Percentiles rank a stretch among this genome's conserved stretches.
Conservation (phyloP, 1,284 basidiomycete species). For the Fomes fomentarius region DNA sequence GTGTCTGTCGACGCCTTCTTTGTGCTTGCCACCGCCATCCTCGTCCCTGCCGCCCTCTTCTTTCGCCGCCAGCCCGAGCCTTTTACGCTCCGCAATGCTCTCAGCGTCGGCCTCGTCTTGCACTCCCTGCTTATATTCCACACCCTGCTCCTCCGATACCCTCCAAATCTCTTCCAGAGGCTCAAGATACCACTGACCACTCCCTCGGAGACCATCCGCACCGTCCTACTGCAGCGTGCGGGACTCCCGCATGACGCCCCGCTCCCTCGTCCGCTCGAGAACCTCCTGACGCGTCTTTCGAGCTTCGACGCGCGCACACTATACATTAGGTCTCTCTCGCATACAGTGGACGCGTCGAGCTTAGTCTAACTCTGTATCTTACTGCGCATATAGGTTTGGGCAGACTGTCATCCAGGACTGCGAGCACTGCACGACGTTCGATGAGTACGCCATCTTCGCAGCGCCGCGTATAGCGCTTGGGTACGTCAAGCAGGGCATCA, state of each 20-base stretch:
- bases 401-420: constrained; percentile 64
- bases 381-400: constrained; percentile 55
- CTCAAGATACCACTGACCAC: constrained; percentile 58
- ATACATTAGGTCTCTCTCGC: constrained; percentile 59
- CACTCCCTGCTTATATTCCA: constrained; percentile 61
- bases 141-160: constrained; percentile 49
- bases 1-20: constrained; percentile 34
- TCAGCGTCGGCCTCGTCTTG: constrained; percentile 46
- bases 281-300: constrained; percentile 56
- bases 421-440: constrained; percentile 57
- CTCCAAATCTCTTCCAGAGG: constrained; percentile 63
- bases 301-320: constrained; percentile 60
- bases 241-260: constrained; percentile 32
- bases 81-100: constrained; percentile 18
- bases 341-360: background rate
- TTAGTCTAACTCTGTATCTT: constrained; percentile 36
- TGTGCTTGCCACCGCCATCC: constrained; percentile 25
- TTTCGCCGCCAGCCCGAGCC: constrained; percentile 18
- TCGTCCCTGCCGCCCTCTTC: constrained; percentile 24
- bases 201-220: constrained; percentile 54
- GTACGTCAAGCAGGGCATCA: constrained; percentile 57
- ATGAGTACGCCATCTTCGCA: constrained; percentile 62
- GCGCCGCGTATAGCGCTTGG: constrained; percentile 56
- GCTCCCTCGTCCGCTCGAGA: constrained; percentile 51
- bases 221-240: constrained; percentile 43